These are phyloP conservation scores for Lasiodiplodia sp. DNA, from an alignment of 2,329 filamentous ascomycete genomes.

Conservation along the genomic window DNA sequence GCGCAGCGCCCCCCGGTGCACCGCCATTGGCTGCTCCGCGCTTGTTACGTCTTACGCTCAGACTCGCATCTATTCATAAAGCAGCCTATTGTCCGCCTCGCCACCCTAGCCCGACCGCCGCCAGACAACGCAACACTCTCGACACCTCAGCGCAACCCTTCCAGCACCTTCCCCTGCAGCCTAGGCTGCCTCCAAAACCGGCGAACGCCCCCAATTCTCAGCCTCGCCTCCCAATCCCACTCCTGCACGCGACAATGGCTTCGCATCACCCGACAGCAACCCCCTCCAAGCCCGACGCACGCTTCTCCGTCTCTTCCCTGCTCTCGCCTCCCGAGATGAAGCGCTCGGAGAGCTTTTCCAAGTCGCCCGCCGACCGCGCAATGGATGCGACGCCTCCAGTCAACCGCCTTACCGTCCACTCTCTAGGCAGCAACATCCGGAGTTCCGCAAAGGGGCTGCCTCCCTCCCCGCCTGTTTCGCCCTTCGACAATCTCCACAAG, in stretches of 20 bases:
- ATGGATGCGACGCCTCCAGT: conserved; percentile 32
- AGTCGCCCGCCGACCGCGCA: conserved; percentile 35
- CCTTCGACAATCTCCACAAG: conserved; percentile 46
- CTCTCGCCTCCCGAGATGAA: conserved; percentile 52
- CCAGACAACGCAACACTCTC: conserved; percentile 30
- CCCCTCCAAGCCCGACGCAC: conserved; percentile 22
- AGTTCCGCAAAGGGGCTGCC: conserved; percentile 34
- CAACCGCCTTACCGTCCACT: conserved; percentile 31
- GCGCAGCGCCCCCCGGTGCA: conserved; percentile 20
- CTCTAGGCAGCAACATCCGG: conserved; percentile 39
- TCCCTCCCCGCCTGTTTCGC: conserved; percentile 50
- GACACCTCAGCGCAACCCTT: conserved; percentile 26
- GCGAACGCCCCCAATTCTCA: background rate
- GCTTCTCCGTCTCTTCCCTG: conserved; percentile 36
- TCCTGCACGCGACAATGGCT: conserved; percentile 25
- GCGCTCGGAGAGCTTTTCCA: conserved; percentile 45
- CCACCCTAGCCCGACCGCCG: conserved; percentile 29
- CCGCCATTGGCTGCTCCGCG: conserved; percentile 29
- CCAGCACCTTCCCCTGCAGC: conserved; percentile 29
- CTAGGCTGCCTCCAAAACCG: conserved; percentile 22
- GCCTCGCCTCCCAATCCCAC: conserved; percentile 13
- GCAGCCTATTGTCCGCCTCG: conserved; percentile 29
- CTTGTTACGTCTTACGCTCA: conserved; percentile 27
- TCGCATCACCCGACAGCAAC: conserved; percentile 14
- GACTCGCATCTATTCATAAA: conserved; percentile 30